Conservation (phyloP, 176 grass and related monocot genomes). For the Typha latifolia region DNA sequence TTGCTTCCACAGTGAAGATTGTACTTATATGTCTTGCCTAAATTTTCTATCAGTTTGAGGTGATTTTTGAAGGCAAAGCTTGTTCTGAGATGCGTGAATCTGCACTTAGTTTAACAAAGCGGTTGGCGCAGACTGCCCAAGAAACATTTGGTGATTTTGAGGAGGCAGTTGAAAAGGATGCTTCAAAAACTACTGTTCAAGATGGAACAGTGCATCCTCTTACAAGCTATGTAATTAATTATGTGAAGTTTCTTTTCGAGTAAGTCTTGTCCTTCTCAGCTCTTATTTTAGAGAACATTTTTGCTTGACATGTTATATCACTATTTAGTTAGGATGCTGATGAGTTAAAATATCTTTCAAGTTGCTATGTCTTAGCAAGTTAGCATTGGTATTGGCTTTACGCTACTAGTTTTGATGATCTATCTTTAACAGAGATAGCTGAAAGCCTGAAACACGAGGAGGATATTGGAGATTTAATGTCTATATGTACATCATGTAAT, state of each 20-base stretch:
- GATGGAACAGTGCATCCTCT: constrained; percentile 99
- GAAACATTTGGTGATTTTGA: constrained; percentile 91
- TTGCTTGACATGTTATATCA: not conserved
- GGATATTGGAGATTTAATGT: too few species aligned
- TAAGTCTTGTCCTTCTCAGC: constrained; percentile 27
- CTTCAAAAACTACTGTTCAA: constrained; percentile 79
- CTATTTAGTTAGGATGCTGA: not conserved
- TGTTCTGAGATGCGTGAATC: constrained; percentile 63
- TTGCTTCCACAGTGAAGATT: too few species aligned
- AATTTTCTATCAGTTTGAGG: constrained; percentile 41
- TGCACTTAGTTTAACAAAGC: constrained; percentile 59
- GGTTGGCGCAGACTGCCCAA: constrained; percentile 76
- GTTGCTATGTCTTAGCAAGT: too few species aligned
- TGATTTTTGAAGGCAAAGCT: constrained; percentile 78
- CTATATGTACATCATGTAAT: too few species aligned
- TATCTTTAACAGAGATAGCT: too few species aligned
- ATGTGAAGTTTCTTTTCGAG: constrained; percentile 96
- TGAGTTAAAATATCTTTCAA: too few species aligned
- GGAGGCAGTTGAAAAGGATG: constrained; percentile 90
- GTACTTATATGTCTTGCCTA: not conserved
- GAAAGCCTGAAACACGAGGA: too few species aligned
- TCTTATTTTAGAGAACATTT: not conserved
- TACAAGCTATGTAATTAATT: constrained; percentile 97
- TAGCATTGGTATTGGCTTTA: too few species aligned
- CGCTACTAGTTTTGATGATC: too few species aligned